Percentiles rank a stretch among this genome's conserved stretches.
Conservation (phyloP, 306 rosid species). For the Myrica gale region DNA sequence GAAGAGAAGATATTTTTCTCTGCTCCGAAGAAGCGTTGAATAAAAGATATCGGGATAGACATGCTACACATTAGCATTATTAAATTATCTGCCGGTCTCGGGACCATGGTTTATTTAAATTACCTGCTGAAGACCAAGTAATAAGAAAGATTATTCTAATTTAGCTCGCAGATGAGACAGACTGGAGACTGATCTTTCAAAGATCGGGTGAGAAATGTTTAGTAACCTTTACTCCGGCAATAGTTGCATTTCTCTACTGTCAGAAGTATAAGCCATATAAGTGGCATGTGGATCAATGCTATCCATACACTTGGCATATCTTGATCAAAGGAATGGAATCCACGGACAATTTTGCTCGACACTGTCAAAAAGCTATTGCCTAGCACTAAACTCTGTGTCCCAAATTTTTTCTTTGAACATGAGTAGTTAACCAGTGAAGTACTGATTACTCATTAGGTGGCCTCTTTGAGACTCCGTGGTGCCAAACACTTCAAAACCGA, state of each 20-base stretch:
- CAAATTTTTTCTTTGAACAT: background rate
- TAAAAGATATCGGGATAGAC: background rate
- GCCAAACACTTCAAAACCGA: background rate
- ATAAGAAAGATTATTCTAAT: background rate
- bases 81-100: background rate
- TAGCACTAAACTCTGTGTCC: background rate
- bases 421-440: background rate
- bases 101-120: background rate
- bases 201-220: background rate
- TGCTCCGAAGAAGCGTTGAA: too few relatives aligned
- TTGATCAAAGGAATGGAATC: slow-evolving; percentile 9
- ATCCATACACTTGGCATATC: background rate
- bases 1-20: background rate
- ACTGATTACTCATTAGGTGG: background rate
- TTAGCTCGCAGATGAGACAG: background rate
- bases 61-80: background rate
- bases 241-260: background rate
- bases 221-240: background rate
- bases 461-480: background rate
- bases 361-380: background rate
- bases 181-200: background rate
- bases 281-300: background rate
- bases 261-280: background rate
- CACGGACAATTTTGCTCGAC: background rate
- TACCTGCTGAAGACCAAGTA: background rate